Evolutionary conservation across 2,329 filamentous ascomycete genomes (phyloP), one percentile per base, ranked within the genome.

Genomic region (Shiraia bambusicola): DNA sequence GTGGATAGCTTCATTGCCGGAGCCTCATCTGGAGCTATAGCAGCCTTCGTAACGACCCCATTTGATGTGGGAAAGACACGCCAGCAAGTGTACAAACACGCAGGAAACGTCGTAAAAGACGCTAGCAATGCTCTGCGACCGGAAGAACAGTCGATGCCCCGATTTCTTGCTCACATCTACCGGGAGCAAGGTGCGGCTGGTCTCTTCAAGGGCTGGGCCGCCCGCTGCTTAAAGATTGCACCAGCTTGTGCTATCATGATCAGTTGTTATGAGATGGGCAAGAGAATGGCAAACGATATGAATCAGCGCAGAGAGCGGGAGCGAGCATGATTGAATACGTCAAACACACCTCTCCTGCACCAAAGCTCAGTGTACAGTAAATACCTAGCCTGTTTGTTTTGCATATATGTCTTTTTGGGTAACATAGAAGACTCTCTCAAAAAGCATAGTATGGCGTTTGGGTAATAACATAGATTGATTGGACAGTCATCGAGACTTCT

Each of bases 201-300:
- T 0, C 73, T 98, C 4, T 97, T 94, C 80, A 87, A 78, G 57
- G 93, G 93, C 30, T 96, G 91, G 88, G 85, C 89, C 16, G 90
- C 93, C 0, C 79, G 93, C 28, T 95, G 89, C 54, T 75, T 97
- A 47, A 97, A 97, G 67, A 91, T 98, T 4, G 92, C 93, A 1
- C 93, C 93, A 1, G 89, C 92, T 0, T 98, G 93, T 70, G 93
- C 93, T 19, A 97, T 98, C 65, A 98, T 98, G 93, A 97, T 98
- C 65, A 94, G 88, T 65, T 95, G 86, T 65, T 98, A 97, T 68
- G 93, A 98, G 69, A 81, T 97, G 27, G 91, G 93, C 36, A 98
- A 98, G 77, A 85, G 87, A 67, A 84, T 87, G 65, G 94, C 94
- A 25, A 78, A 82, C 39, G 78, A 80, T 9, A 81, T 88, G 35